Percentiles rank a stretch among this genome's conserved stretches.
These are phyloP conservation scores for Saccharomycopsis olivae DNA, from an alignment of 805 yeast species.

Conservation along the genomic window DNA sequence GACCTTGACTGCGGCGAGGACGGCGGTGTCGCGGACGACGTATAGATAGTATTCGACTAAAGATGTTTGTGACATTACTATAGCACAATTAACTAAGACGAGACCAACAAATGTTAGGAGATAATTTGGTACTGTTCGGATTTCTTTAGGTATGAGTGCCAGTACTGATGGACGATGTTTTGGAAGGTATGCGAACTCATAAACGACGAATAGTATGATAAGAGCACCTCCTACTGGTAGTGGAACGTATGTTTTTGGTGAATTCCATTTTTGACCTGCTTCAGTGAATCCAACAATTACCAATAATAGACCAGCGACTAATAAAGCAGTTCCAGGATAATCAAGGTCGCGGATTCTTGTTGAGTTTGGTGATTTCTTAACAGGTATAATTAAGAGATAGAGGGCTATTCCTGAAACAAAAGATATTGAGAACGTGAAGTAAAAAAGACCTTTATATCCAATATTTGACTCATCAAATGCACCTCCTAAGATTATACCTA, in stretches of 20 bases:
- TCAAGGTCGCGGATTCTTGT: conserved; percentile 25
- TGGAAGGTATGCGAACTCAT: conserved; percentile 10
- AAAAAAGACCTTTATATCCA: conserved; percentile 33
- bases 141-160: conserved; percentile 23
- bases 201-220: conserved; percentile 30
- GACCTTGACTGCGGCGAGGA: conserved; percentile 29
- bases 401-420: conserved; percentile 28
- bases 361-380: conserved; percentile 20
- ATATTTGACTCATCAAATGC: conserved; percentile 28
- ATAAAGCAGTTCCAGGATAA: conserved; percentile 26
- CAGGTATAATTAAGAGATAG: conserved; percentile 24
- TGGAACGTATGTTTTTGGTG: conserved; percentile 28
- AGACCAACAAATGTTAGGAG: conserved; percentile 20
- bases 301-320: conserved; percentile 33
- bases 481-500: conserved; percentile 35
- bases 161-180: conserved; percentile 10
- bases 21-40: conserved; percentile 23
- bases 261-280: conserved; percentile 11
- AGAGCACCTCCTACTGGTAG: conserved; percentile 51
- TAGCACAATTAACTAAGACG: conserved; percentile 20
- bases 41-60: conserved; percentile 23
- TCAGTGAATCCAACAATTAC: conserved; percentile 15
- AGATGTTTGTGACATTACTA: conserved; percentile 20
- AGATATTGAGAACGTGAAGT: conserved; percentile 29
- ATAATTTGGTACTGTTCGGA: conserved; percentile 23